A percentile compares a stretch with the other conserved stretches of the same genome.
These are phyloP conservation scores for Nitzschia sp. DNA, from an alignment of 108 stramenopile species.

Conservation along the genomic window DNA sequence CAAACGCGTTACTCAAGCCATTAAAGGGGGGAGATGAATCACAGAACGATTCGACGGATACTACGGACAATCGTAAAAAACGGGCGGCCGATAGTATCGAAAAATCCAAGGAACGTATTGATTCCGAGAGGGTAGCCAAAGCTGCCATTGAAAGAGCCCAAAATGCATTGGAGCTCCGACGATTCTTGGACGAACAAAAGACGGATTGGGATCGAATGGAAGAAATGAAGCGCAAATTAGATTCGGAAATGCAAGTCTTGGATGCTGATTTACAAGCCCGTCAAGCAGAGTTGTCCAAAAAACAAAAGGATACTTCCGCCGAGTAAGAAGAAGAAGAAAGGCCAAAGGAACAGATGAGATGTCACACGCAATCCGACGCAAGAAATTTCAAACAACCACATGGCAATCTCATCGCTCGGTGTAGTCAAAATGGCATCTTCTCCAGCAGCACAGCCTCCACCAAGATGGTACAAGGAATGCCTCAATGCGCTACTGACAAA, in stretches of 20 bases:
- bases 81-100: neutral
- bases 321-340: no score
- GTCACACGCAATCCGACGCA: no score
- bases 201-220: conserved; percentile 68
- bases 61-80: neutral
- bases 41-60: neutral
- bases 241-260: conserved; percentile 56
- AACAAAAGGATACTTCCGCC: no score
- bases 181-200: conserved; percentile 68
- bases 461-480: no score
- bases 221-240: conserved; percentile 63
- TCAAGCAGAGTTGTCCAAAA: neutral
- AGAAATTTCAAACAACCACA: no score
- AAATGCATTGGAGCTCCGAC: conserved; percentile 59
- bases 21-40: conserved; percentile 20
- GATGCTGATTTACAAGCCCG: conserved; percentile 33
- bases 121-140: conserved; percentile 63
- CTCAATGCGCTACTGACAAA: no score
- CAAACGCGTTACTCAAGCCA: conserved; percentile 59
- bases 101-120: conserved; percentile 68
- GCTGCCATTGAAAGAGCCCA: conserved; percentile 67
- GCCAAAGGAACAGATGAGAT: no score
- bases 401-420: no score
- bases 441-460: no score
- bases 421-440: no score